Conservation (phyloP, 352 stramenopile species). For the Phytophthora pluvialis region DNA sequence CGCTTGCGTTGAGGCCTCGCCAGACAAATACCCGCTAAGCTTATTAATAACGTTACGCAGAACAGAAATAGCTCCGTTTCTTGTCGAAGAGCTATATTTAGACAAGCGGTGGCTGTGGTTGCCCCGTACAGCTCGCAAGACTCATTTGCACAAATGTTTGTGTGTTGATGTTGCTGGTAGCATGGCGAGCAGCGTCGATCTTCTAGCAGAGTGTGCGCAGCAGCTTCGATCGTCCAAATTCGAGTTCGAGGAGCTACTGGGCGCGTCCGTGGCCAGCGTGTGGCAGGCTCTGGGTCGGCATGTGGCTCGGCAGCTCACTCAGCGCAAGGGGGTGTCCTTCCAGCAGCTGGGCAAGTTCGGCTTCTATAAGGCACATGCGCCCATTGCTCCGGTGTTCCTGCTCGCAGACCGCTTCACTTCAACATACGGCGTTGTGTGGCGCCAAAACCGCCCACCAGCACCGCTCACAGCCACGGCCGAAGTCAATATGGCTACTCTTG, state of each 20-base stretch:
- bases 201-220: constrained; percentile 58
- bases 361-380: constrained; percentile 51
- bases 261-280: constrained; percentile 44
- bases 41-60: constrained; percentile 8
- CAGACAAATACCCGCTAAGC: constrained; percentile 2
- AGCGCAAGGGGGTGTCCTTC: constrained; percentile 47
- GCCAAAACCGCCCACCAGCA: constrained; percentile 46
- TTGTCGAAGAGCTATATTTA: constrained; percentile 23
- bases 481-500: constrained; percentile 56
- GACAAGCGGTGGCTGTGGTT: neutral
- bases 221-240: constrained; percentile 52
- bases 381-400: constrained; percentile 48
- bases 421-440: constrained; percentile 48
- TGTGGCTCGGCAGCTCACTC: constrained; percentile 36
- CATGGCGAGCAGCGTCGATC: constrained; percentile 19
- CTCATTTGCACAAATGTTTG: too few species aligned
- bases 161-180: neutral
- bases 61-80: constrained; percentile 27
- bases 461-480: constrained; percentile 48
- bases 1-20: constrained; percentile 21
- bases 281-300: constrained; percentile 50
- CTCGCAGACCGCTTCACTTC: constrained; percentile 58
- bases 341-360: constrained; percentile 62
- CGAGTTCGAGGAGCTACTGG: constrained; percentile 70
- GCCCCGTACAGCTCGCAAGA: too few species aligned